Conservation (phyloP, 306 rosid species). For the Lathyrus oleraceus region DNA sequence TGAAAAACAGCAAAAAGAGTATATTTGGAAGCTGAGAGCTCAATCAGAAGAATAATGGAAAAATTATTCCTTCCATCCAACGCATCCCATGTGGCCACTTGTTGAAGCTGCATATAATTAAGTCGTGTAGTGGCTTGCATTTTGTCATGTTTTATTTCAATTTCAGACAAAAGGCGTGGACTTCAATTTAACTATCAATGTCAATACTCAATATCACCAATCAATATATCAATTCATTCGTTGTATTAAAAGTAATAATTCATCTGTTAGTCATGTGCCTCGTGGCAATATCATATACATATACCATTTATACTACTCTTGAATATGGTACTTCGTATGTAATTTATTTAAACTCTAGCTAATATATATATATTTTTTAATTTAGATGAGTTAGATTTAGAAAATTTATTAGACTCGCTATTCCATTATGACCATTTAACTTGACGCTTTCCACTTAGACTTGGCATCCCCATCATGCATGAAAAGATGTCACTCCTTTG, state of each 20-base stretch:
- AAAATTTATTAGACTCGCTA: no score
- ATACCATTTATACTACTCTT: no score
- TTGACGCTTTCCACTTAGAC: no score
- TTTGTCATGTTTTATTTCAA: not conserved
- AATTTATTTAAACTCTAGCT: no score
- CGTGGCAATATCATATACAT: not conserved
- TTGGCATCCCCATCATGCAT: no score
- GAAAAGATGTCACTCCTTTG: no score
- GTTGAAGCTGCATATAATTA: not conserved
- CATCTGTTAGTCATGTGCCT: not conserved
- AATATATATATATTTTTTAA: no score
- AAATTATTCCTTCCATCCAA: not conserved
- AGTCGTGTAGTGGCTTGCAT: not conserved
- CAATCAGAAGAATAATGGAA: not conserved
- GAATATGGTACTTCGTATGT: no score
- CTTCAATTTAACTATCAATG: not conserved
- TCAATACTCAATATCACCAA: not conserved
- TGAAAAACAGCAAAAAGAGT: not conserved
- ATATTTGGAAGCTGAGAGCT: constrained; percentile 7
- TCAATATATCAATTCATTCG: not conserved
- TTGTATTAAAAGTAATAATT: not conserved
- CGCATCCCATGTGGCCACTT: not conserved
- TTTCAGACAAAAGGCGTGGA: not conserved
- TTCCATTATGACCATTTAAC: no score
- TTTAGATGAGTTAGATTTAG: no score